phyloP scores from a whole-genome alignment of 140 eudicot genomes.

The Anethum foeniculum region DNA sequence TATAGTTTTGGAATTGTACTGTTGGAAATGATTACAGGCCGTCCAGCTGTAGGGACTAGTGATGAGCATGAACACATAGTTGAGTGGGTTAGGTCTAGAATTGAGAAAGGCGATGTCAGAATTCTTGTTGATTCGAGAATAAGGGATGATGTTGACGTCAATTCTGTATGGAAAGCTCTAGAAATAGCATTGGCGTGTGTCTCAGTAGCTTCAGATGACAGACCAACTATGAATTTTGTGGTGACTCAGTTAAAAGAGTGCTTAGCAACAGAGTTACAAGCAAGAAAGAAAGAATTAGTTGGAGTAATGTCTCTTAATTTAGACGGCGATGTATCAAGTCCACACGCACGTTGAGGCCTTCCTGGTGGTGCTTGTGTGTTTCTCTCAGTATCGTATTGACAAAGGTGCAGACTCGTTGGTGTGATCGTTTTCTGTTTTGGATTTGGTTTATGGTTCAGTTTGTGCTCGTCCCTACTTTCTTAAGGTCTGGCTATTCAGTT shows the following conservation, averaged over 20 bases:
- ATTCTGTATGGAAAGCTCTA: background rate
- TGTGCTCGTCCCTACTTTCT: background rate
- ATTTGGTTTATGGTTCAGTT: background rate
- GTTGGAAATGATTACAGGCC: background rate
- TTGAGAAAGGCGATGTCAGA: conserved; percentile 9
- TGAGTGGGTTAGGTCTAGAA: background rate
- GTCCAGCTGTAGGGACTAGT: background rate
- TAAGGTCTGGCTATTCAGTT: background rate
- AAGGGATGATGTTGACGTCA: background rate
- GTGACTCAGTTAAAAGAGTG: background rate
- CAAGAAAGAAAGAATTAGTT: conserved; percentile 8
- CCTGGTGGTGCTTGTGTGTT: too few relatives aligned
- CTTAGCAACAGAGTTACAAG: conserved; percentile 3
- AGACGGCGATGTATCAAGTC: conserved; percentile 17
- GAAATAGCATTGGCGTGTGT: background rate
- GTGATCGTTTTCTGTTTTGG: too few relatives aligned
- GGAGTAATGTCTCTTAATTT: conserved; percentile 13
- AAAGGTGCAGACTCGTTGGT: too few relatives aligned
- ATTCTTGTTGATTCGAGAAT: background rate
- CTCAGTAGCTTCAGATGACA: background rate
- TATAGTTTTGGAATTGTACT: conserved; percentile 28
- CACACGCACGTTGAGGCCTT: background rate
- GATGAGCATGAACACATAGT: conserved; percentile 4
- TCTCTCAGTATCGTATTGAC: too few relatives aligned
- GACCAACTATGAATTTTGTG: background rate